Percentiles rank a stretch among this genome's conserved stretches.
These are phyloP conservation scores for Melaleuca alternifolia DNA, from an alignment of 345 rosid genomes.

Conservation along the genomic window DNA sequence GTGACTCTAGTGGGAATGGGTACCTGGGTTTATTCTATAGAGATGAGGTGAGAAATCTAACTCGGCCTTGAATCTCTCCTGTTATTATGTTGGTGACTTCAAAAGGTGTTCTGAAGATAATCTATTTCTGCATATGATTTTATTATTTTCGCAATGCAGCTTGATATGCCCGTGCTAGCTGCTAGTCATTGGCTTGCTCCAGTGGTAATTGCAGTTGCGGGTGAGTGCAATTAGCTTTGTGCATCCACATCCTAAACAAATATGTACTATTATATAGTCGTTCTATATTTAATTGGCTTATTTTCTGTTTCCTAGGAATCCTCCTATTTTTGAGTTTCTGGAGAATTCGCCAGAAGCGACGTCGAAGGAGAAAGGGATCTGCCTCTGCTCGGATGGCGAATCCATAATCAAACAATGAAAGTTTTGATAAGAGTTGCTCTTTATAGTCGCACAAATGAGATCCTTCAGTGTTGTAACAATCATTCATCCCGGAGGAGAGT, in stretches of 20 bases:
- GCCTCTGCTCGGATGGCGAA: constrained; percentile 39
- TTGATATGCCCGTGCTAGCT: constrained; percentile 60
- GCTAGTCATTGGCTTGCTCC: constrained; percentile 78
- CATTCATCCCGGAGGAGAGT: not conserved
- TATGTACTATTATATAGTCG: not conserved
- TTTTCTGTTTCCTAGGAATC: constrained; percentile 33
- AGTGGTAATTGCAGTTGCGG: constrained; percentile 50
- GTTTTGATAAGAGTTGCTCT: not conserved
- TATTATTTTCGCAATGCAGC: constrained; percentile 25
- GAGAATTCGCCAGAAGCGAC: constrained; percentile 70
- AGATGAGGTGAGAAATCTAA: constrained; percentile 61
- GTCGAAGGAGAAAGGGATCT: constrained; percentile 59
- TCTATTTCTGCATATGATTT: not conserved
- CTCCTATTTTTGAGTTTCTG: constrained; percentile 58
- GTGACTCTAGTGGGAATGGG: constrained; percentile 35
- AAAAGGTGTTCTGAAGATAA: not conserved
- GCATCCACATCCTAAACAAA: not conserved
- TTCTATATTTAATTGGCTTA: not conserved
- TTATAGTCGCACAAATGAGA: not conserved
- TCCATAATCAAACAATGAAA: constrained; percentile 10
- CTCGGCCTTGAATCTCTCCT: not conserved
- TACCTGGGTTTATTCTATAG: constrained; percentile 44
- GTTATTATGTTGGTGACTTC: not conserved
- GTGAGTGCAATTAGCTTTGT: constrained; percentile 18
- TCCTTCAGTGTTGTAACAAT: not conserved